These are phyloP conservation scores for Phytophthora fragariaefolia DNA, from an alignment of 352 stramenopile genomes.

Conservation along the genomic window DNA sequence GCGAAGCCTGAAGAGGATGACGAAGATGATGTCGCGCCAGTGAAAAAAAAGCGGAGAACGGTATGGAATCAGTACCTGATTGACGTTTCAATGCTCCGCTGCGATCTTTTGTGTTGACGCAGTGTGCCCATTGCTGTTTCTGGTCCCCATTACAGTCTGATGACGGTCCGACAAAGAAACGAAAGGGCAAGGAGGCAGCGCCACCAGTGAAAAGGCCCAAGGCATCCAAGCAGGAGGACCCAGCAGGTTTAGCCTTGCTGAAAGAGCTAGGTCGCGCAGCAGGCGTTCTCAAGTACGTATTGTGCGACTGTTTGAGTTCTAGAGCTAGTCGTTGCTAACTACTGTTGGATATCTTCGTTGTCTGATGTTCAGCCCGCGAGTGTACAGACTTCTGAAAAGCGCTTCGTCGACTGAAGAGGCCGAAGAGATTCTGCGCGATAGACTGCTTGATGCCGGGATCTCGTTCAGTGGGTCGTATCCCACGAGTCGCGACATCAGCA, in stretches of 20 bases:
- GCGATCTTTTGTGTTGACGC: slow-evolving; percentile 1
- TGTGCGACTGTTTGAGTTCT: not conserved
- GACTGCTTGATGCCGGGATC: slow-evolving; percentile 52
- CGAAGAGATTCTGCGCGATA: slow-evolving; percentile 67
- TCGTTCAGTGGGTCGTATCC: slow-evolving; percentile 70
- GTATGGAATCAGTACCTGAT: slow-evolving; percentile 22
- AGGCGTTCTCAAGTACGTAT: slow-evolving; percentile 68
- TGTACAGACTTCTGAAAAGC: slow-evolving; percentile 71
- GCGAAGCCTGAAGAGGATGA: slow-evolving; percentile 31
- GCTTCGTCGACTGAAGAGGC: slow-evolving; percentile 46
- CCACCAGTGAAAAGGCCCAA: slow-evolving; percentile 39
- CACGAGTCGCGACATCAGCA: slow-evolving; percentile 65
- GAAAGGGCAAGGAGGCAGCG: slow-evolving; percentile 22
- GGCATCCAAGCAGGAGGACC: slow-evolving; percentile 35
- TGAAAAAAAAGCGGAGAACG: slow-evolving; percentile 31
- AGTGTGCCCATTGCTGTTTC: not conserved
- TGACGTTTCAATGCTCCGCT: not conserved
- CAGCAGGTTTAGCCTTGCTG: slow-evolving; percentile 58
- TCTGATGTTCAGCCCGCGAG: slow-evolving; percentile 46
- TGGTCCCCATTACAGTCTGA: slow-evolving; percentile 13
- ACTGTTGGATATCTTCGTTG: not conserved
- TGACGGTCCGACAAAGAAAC: slow-evolving; percentile 18
- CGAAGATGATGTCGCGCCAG: slow-evolving; percentile 23
- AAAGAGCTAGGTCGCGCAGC: slow-evolving; percentile 77
- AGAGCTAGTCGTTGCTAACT: slow-evolving; percentile 1